These are phyloP conservation scores for Piedraia hortae DNA, from an alignment of 2,329 filamentous ascomycete genomes.

Conservation along the genomic window DNA sequence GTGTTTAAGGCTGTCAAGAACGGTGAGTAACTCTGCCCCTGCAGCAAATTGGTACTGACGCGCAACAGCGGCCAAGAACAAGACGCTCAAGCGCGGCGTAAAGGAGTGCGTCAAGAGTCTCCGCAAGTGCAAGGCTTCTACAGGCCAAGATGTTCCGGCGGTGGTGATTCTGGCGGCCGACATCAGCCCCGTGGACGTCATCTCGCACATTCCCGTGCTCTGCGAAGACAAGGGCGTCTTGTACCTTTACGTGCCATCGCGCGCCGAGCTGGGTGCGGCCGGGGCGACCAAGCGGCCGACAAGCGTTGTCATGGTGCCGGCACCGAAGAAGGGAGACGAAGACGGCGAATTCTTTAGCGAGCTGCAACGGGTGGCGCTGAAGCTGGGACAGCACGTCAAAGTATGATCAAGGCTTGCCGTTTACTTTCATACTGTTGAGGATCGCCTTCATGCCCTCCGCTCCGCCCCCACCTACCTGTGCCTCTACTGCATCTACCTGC, in stretches of 20 bases:
- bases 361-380: slow-evolving; percentile 29
- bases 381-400: slow-evolving; percentile 29
- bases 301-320: slow-evolving; percentile 65
- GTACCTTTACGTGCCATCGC: slow-evolving; percentile 80
- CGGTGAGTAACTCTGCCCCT: slow-evolving; percentile 14
- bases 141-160: slow-evolving; percentile 24
- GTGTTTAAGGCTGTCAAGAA: slow-evolving; percentile 38
- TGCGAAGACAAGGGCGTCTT: slow-evolving; percentile 96
- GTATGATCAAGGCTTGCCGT: slow-evolving; percentile 13
- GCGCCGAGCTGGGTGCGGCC: slow-evolving; percentile 78
- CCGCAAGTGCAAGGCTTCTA: slow-evolving; percentile 48
- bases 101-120: slow-evolving; percentile 98
- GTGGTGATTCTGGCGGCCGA: slow-evolving; percentile 86
- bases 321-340: slow-evolving; percentile 20
- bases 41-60: neutral
- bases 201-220: slow-evolving; percentile 87
- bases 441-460: slow-evolving; percentile 11
- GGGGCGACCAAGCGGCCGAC: slow-evolving; percentile 90
- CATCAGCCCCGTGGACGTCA: slow-evolving; percentile 96
- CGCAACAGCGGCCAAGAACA: slow-evolving; percentile 64
- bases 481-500: slow-evolving; percentile 17
- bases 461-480: slow-evolving; percentile 1
- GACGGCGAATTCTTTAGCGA: slow-evolving; percentile 25
- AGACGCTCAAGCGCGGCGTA: slow-evolving; percentile 87
- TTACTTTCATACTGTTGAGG: slow-evolving; percentile 15